Base-by-base conservation (phyloP, 176 grass and related monocot genomes). In the Phoenix roebelenii region DNA sequence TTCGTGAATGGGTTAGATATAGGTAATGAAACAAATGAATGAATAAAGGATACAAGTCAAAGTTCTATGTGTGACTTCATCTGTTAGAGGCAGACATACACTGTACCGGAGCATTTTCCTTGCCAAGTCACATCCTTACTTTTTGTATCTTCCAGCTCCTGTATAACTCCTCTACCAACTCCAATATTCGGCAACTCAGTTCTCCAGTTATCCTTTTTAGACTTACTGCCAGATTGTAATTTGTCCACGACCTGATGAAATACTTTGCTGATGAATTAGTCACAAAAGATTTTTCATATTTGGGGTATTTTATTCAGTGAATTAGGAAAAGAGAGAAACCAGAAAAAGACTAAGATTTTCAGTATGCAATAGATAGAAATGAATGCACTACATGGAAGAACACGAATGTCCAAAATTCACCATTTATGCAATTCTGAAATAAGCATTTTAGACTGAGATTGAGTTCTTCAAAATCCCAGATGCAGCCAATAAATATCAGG, bases 41-140 rank as follows among this genome's bases (percentile, higher is more conserved):
- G 2, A 44, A 14, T 14, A 44, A 44, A 14, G 35, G 10, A 6
- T 12, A 44, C 35, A 12, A 44, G 14, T 44, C 29, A 10, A 44
- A 14, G 35, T 44, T 44, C 35, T 44, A 20, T 44, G 0, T 0
- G 28, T 18, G 18, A 4, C 18, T 73, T 63, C 3, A 73, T 55
- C 19, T 49, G 26, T 49, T 60, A 49, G 56, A 70, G 22, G 54
- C 55, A 59, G 50, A 74, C 87, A 16, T 97, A 97, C 92, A 97
- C 92, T 58, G 87, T 97, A 58, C 92, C 87, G 12, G 92, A 97
- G 81, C 92, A 97, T 73, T 88, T 91, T n/a, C 92, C 92, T 67
- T 83, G 84, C 92, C 92, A 97, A 39, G 63, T 59, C 44, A 80
- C 75, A 72, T 97, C 92, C 58, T 75, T 88, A 55, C 65, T 60